phyloP scores from a whole-genome alignment of 495 filamentous ascomycete species.

The Parathielavia hyrcaniae region DNA sequence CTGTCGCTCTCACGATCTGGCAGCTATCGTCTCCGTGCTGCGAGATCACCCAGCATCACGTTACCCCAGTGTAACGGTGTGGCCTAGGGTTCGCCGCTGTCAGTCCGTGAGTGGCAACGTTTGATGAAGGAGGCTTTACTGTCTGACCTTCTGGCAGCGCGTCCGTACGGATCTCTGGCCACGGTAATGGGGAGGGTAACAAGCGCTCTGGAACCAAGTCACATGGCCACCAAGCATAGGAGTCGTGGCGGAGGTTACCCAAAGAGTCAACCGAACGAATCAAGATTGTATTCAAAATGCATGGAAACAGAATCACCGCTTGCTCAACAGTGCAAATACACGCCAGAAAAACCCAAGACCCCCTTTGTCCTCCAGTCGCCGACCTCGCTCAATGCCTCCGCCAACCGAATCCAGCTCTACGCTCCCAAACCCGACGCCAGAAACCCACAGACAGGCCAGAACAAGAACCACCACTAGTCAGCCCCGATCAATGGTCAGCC shows the following conservation, averaged over 20 bases:
- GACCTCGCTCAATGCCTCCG: neutral
- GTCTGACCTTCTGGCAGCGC: no score
- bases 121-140: neutral
- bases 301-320: neutral
- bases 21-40: neutral
- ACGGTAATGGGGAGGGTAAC: neutral
- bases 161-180: neutral
- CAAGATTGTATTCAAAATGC: neutral
- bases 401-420: neutral
- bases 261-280: neutral
- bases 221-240: neutral
- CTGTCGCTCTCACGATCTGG: neutral
- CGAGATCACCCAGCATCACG: neutral
- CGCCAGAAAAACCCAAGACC: neutral
- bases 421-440: neutral
- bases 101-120: no score
- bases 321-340: constrained; percentile 4
- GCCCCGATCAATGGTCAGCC: no score
- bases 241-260: neutral
- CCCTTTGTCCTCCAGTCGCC: neutral
- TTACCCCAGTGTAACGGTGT: no score
- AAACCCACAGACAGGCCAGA: no score
- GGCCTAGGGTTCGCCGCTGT: no score
- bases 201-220: neutral
- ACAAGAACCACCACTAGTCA: no score